These are phyloP conservation scores for Saccharomyces hybrid DNA, from an alignment of 1,139 yeast genomes.

Conservation along the genomic window DNA sequence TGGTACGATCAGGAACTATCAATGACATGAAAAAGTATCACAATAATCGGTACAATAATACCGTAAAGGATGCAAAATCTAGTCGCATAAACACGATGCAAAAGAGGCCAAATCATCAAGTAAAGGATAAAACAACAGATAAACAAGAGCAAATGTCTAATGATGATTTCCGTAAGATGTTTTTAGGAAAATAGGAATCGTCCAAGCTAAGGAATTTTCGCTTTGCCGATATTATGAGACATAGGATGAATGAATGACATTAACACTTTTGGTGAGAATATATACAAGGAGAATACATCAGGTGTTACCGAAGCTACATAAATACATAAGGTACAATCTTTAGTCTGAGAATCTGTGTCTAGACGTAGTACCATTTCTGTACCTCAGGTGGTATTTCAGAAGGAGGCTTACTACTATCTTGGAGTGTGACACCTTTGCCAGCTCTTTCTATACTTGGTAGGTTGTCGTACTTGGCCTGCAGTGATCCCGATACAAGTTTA, in stretches of 20 bases:
- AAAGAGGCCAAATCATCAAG: background rate
- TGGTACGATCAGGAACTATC: conserved; percentile 36
- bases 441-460: conserved; percentile 33
- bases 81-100: background rate
- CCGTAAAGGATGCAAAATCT: background rate
- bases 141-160: conserved; percentile 27
- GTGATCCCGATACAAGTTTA: conserved; percentile 50
- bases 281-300: background rate
- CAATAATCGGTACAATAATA: background rate
- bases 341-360: background rate
- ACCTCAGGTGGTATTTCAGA: conserved; percentile 36
- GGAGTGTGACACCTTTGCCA: conserved; percentile 20
- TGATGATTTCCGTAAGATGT: conserved; percentile 37
- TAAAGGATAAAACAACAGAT: background rate
- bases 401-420: conserved; percentile 25
- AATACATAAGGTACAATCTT: background rate
- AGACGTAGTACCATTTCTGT: conserved; percentile 33
- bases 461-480: conserved; percentile 24
- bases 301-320: background rate
- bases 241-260: too few relatives aligned
- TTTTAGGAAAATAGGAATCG: conserved; percentile 23
- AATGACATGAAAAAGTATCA: conserved; percentile 28
- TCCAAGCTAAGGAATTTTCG: background rate
- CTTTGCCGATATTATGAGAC: too few relatives aligned
- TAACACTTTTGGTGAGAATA: background rate